These are phyloP conservation scores for Monosporascus cannonballus DNA, from an alignment of 2,329 filamentous ascomycete species.

Conservation along the genomic window DNA sequence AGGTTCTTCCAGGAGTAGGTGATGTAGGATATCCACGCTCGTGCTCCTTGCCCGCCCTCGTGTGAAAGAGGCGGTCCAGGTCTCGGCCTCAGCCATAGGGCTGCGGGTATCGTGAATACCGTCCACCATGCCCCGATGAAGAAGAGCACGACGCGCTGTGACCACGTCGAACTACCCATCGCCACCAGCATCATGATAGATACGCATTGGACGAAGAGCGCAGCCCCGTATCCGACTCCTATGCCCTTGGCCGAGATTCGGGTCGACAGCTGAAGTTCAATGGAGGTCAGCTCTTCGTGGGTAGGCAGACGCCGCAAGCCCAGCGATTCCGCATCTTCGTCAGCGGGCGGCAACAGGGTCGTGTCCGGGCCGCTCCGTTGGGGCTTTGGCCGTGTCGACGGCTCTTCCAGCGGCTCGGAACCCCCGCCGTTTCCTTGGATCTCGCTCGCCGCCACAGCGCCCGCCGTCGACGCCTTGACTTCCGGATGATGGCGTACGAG, in stretches of 20 bases:
- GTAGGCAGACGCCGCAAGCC: slow-evolving; percentile 34
- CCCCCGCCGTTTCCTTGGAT: slow-evolving; percentile 25
- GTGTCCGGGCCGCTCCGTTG: slow-evolving; percentile 36
- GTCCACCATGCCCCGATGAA: slow-evolving; percentile 91
- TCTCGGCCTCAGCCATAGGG: slow-evolving; percentile 78
- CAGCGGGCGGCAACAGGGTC: slow-evolving; percentile 36
- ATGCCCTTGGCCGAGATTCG: slow-evolving; percentile 89
- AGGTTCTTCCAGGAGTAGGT: slow-evolving; percentile 81
- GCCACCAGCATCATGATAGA: slow-evolving; percentile 71
- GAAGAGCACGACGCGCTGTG: slow-evolving; percentile 80
- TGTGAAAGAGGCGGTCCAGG: slow-evolving; percentile 74
- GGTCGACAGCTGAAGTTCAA: slow-evolving; percentile 76
- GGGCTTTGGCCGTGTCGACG: slow-evolving; percentile 23
- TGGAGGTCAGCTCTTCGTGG: slow-evolving; percentile 47
- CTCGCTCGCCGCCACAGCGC: slow-evolving; percentile 22
- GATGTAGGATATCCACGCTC: slow-evolving; percentile 64
- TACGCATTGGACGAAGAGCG: slow-evolving; percentile 75
- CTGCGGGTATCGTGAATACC: slow-evolving; percentile 80
- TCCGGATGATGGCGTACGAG: slow-evolving; percentile 79
- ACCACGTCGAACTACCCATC: slow-evolving; percentile 73
- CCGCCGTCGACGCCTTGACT: slow-evolving; percentile 23
- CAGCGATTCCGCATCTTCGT: slow-evolving; percentile 20
- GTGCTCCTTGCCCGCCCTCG: slow-evolving; percentile 30
- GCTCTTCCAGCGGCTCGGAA: slow-evolving; percentile 29
- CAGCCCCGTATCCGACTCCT: slow-evolving; percentile 87